Base-by-base conservation (phyloP, 139 green algal genomes). In the Picochlorum sp. region DNA sequence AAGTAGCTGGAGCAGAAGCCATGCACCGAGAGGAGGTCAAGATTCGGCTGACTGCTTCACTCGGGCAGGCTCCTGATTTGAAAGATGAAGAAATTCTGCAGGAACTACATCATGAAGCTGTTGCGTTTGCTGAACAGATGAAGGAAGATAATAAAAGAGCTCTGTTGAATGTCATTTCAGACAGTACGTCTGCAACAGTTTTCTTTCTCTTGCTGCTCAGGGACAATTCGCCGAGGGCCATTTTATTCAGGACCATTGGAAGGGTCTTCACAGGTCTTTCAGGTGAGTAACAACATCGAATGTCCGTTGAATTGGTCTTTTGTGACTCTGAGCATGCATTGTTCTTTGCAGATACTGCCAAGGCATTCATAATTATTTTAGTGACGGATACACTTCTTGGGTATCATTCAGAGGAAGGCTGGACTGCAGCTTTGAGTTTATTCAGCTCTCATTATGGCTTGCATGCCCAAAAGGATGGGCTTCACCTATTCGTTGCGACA, bases 351-450 rank as follows among this genome's bases (percentile, higher is more conserved):
- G 85, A 95, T 64, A 93, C 84, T 22, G 87, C 80, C 41, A 96
- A 96, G 69, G 88, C 88, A 0, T 91, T 96, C 45, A 57, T 91
- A 29, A 94, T 96, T 78, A 95, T 96, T 41, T 45, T 78, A 3
- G 36, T 56, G 33, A 74, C 64, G 9, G 50, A 65, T 62, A 40
- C 36, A 22, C 64, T 94, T 55, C 63, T 95, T 50, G 88, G 88
- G 3, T 96, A 96, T 64, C 88, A 96, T 70, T 94, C 84, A 6
- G 88, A 95, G 68, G 88, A 95, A 65, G 88, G 88, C 26, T 96
- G 88, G 88, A 90, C 78, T 12, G 85, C 84, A 7, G 55, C 78
- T 7, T 75, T 95, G 43, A 70, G 82, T 30, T 45, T 95, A 24
- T 50, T 94, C 8, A 63, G 79, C 22, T 68, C 63, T 1, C 87